Evolutionary conservation across 306 rosid genomes (phyloP), one percentile per base, ranked within the genome.

Genomic region (Cucurbita maxima): DNA sequence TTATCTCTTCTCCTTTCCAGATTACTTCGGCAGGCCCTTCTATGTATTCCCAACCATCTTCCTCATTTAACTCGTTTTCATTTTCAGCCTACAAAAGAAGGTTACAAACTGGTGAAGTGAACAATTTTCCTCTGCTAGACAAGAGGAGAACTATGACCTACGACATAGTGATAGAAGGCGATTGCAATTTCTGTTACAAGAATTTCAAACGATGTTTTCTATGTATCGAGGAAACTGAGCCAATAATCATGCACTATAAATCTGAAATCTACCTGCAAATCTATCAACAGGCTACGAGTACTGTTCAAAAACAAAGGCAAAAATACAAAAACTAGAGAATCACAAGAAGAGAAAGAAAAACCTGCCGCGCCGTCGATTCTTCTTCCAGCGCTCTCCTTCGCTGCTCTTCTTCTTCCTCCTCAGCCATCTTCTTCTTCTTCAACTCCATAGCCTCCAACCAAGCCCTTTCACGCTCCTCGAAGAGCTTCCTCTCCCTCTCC

Each of bases 1-100:
- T 90, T 47, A 94, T 94, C 82, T 89, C 96, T 7, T 94, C 89
- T 78, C 97, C 98, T 81, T 78, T 81, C 96, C 92, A 94, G 52
- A 90, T 87, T 69, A 94, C 83, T 84, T 86, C 87, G 0, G 97
- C 87, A 19, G 89, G 96, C 16, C 94, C 96, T 34, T 87, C 90
- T 47, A 81, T 83, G 54, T 84, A 88, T 47, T 90, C 92, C 80
- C 85, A 82, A 18, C 83, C 82, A 47, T 83, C 85, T 51, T 77
- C 80, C 41, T 82, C 85, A 38, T 48, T 44, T 2, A 57, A 20
- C 12, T 77, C 82, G 4, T 34, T 79, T 8, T 54, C 83, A 76
- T 69, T 75, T 68, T 80, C 82, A 44, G 44, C 79, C 92, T 88
- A 78, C 52, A 76, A 58, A 53, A 25, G 15, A 71, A 76, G 47